Evolutionary conservation across 257 asterid species (phyloP).

Genomic region (Solanum etuberosum): DNA sequence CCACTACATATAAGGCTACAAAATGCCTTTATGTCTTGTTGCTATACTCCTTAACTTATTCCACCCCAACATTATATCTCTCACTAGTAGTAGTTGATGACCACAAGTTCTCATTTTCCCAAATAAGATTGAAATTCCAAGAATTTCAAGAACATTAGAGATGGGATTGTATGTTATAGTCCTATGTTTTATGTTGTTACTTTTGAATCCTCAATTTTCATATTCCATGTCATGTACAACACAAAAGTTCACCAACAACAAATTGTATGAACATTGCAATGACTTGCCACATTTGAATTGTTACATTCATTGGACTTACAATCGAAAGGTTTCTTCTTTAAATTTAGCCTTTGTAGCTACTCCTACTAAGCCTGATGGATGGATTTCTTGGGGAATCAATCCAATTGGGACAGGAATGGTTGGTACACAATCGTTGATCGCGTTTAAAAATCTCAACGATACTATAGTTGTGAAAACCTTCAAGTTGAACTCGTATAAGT

Average conservation of each 20-base stretch:
- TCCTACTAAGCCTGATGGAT: conserved; percentile 45
- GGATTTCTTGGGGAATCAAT: conserved; percentile 75
- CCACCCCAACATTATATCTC: neutral
- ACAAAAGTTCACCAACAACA: conserved; percentile 43
- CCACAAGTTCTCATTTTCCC: neutral
- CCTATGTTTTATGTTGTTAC: neutral
- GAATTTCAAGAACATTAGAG: neutral
- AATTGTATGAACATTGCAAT: conserved; percentile 45
- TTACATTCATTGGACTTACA: conserved; percentile 54
- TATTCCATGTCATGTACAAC: conserved; percentile 38
- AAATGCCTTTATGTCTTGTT: neutral
- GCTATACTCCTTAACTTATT: neutral
- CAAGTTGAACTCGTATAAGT: conserved; percentile 21
- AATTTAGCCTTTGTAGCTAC: conserved; percentile 56
- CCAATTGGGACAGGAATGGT: conserved; percentile 47
- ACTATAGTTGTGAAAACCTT: conserved; percentile 34
- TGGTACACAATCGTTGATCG: conserved; percentile 55
- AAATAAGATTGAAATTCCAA: neutral
- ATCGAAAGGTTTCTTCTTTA: conserved; percentile 25
- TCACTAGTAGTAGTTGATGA: neutral
- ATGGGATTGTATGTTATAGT: neutral
- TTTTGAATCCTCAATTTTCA: conserved; percentile 6
- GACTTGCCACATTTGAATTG: conserved; percentile 48
- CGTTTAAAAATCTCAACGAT: conserved; percentile 33
- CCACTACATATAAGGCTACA: neutral